Percentiles rank a stretch among this genome's conserved stretches.
These are phyloP conservation scores for Cladosporium sphaerospermum DNA, from an alignment of 2,329 filamentous ascomycete species.

Conservation along the genomic window DNA sequence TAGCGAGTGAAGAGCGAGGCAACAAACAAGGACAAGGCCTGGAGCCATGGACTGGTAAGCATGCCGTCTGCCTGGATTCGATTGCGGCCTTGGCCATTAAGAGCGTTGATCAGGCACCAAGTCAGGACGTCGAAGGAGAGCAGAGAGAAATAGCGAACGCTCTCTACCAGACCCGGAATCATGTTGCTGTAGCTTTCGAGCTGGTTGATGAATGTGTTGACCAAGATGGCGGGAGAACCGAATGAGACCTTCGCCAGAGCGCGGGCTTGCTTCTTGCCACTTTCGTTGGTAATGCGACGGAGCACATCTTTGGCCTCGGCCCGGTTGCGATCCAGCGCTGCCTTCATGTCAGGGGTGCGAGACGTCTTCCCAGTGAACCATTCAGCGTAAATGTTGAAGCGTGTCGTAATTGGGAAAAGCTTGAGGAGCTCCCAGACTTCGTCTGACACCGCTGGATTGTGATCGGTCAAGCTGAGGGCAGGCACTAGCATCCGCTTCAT, in stretches of 20 bases:
- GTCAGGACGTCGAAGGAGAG: conserved; percentile 89
- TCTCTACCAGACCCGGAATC: conserved; percentile 91
- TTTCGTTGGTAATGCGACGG: conserved; percentile 83
- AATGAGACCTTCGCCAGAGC: conserved; percentile 87
- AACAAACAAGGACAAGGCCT: conserved; percentile 82
- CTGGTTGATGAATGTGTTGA: conserved; percentile 80
- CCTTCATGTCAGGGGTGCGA: conserved; percentile 67
- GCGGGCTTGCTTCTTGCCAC: conserved; percentile 78
- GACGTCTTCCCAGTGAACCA: conserved; percentile 82
- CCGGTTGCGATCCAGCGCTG: conserved; percentile 69
- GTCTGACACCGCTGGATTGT: conserved; percentile 77
- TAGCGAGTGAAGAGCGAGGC: conserved; percentile 87
- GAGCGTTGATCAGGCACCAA: conserved; percentile 78
- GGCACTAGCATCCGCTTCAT: conserved; percentile 81
- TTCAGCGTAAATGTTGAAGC: conserved; percentile 87
- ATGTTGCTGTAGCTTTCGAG: conserved; percentile 93
- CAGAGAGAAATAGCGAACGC: conserved; percentile 86
- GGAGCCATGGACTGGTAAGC: conserved; percentile 85
- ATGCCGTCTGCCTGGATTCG: conserved; percentile 59
- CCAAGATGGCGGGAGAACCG: conserved; percentile 84
- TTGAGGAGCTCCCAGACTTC: conserved; percentile 80
- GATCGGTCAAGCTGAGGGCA: conserved; percentile 75
- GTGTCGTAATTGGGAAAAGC: conserved; percentile 65
- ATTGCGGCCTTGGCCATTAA: conserved; percentile 52
- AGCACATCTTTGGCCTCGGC: conserved; percentile 78